These are phyloP conservation scores for Aspergillus taichungensis DNA, from an alignment of 495 filamentous ascomycete genomes.

Conservation along the genomic window DNA sequence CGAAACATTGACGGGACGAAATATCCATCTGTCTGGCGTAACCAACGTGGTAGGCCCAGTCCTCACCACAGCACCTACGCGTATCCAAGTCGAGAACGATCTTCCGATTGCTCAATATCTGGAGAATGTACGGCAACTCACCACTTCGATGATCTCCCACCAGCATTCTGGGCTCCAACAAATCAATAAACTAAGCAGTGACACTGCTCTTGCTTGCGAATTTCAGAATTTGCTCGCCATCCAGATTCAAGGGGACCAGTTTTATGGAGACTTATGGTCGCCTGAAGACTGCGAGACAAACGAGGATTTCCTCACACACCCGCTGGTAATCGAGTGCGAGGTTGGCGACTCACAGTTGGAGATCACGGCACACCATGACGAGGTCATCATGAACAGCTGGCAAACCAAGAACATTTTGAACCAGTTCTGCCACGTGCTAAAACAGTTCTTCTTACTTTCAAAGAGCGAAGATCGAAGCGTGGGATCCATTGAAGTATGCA, in stretches of 20 bases:
- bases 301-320: slow-evolving; percentile 42
- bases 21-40: slow-evolving; percentile 40
- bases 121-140: slow-evolving; percentile 29
- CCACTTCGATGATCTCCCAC: slow-evolving; percentile 41
- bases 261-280: slow-evolving; percentile 29
- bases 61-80: slow-evolving; percentile 42
- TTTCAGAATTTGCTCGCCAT: slow-evolving; percentile 56
- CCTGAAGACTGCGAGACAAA: slow-evolving; percentile 37
- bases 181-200: slow-evolving; percentile 29
- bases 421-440: slow-evolving; percentile 27
- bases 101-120: slow-evolving; percentile 31
- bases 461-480: slow-evolving; percentile 21
- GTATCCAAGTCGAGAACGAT: slow-evolving; percentile 32
- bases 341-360: slow-evolving; percentile 19
- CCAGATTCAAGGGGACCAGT: slow-evolving; percentile 27
- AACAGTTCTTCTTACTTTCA: slow-evolving; percentile 21
- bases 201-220: slow-evolving; percentile 45
- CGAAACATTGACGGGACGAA: slow-evolving; percentile 46
- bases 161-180: slow-evolving; percentile 38
- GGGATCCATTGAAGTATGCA: slow-evolving; percentile 23
- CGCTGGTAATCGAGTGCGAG: slow-evolving; percentile 40
- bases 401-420: slow-evolving; percentile 22
- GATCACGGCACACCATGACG: slow-evolving; percentile 30
- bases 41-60: slow-evolving; percentile 45
- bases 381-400: slow-evolving; percentile 30